phyloP scores from a whole-genome alignment of 805 yeast species.

The Spathaspora girioi region DNA sequence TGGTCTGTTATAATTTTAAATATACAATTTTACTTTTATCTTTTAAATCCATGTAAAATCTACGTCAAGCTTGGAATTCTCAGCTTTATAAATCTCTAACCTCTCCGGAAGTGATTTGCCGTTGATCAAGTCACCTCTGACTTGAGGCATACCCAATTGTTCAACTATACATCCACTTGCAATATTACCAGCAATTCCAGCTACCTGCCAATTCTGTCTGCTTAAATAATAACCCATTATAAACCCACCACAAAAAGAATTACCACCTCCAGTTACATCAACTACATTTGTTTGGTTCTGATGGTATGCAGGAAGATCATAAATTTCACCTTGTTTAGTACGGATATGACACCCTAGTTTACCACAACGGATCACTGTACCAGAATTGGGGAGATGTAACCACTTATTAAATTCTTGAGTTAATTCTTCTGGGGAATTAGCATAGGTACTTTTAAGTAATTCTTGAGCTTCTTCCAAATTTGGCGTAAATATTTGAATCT shows the following conservation, averaged over 20 bases:
- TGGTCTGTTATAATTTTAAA: background rate
- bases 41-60: background rate
- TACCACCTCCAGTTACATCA: conserved; percentile 46
- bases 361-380: conserved; percentile 74
- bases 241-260: conserved; percentile 41
- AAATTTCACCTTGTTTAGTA: conserved; percentile 15
- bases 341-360: conserved; percentile 59
- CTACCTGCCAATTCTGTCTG: conserved; percentile 44
- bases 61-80: conserved; percentile 11
- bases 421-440: conserved; percentile 41
- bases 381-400: conserved; percentile 39
- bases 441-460: conserved; percentile 49
- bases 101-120: conserved; percentile 46
- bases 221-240: conserved; percentile 54
- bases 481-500: conserved; percentile 69
- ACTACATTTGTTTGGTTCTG: conserved; percentile 29
- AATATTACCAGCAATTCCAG: conserved; percentile 65
- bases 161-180: conserved; percentile 84
- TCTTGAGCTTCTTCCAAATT: conserved; percentile 80
- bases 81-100: conserved; percentile 33
- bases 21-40: background rate
- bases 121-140: conserved; percentile 55
- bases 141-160: conserved; percentile 66
- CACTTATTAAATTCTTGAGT: conserved; percentile 39
- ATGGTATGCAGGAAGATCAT: conserved; percentile 77